Conservation (phyloP, 768 basidiomycete species). For the Mrakia hoshinonis region DNA sequence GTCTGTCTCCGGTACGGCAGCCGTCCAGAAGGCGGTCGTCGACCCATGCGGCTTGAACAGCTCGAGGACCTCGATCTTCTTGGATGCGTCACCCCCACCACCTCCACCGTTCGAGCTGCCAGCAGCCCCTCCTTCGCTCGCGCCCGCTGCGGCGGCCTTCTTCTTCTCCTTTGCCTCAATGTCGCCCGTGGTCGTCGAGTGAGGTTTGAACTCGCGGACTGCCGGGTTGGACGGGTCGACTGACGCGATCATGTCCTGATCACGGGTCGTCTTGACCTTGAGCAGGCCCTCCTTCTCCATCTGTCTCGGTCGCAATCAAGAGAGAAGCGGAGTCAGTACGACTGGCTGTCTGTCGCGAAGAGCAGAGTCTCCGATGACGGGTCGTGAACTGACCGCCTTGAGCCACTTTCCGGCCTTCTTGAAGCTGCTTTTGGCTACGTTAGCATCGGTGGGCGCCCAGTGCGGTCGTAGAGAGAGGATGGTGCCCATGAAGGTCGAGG, state of each 20-base stretch:
- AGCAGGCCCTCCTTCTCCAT: constrained; percentile 66
- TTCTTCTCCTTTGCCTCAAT: constrained; percentile 57
- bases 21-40: constrained; percentile 56
- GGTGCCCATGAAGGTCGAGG: constrained; percentile 58
- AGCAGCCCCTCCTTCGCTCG: background rate
- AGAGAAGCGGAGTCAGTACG: background rate
- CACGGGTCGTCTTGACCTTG: constrained; percentile 56
- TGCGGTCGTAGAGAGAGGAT: constrained; percentile 73
- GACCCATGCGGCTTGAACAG: constrained; percentile 64
- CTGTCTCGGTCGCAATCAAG: background rate
- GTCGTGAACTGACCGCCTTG: constrained; percentile 43
- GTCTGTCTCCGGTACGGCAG: constrained; percentile 44
- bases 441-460: constrained; percentile 45
- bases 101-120: constrained; percentile 41
- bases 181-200: constrained; percentile 55
- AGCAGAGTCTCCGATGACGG: background rate
- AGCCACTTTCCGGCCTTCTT: constrained; percentile 77
- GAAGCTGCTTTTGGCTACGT: constrained; percentile 65
- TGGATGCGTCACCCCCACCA: constrained; percentile 44
- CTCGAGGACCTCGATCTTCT: constrained; percentile 56
- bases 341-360: background rate
- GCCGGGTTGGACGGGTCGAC: constrained; percentile 23
- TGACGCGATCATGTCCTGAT: constrained; percentile 35
- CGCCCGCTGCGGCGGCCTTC: constrained; percentile 45
- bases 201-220: constrained; percentile 19